Percentiles rank a stretch among this genome's conserved stretches.
Conservation (phyloP, 129 eudicot species). For the Tagetes patula region DNA sequence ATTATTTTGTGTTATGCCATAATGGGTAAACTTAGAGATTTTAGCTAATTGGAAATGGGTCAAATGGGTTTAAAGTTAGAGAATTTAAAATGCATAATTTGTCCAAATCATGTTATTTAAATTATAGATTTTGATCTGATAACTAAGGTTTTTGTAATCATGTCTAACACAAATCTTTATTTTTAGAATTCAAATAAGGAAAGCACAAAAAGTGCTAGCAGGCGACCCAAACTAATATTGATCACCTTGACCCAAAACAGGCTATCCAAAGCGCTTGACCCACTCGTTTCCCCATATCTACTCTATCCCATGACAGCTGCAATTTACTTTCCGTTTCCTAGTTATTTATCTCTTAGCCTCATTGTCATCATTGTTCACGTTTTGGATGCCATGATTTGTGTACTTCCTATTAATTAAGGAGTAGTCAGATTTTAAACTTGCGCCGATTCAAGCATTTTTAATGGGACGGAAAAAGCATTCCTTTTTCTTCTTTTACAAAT, state of each 20-base stretch:
- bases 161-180: background rate
- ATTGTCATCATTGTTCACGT: background rate
- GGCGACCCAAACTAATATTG: background rate
- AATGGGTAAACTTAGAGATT: background rate
- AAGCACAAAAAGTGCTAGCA: conserved; percentile 5
- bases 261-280: background rate
- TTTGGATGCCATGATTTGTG: conserved; percentile 8
- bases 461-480: conserved; percentile 9
- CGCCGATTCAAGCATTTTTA: background rate
- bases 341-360: background rate
- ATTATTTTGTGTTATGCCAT: background rate
- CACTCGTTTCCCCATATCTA: background rate
- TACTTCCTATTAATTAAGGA: conserved; percentile 11
- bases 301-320: background rate
- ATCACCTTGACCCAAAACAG: background rate
- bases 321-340: background rate
- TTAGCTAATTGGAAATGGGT: conserved; percentile 7
- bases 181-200: background rate
- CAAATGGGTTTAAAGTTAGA: background rate
- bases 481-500: background rate
- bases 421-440: background rate
- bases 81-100: background rate
- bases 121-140: background rate
- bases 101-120: background rate
- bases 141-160: conserved; percentile 3